Conservation (phyloP, 2,329 filamentous ascomycete species). For the Ascosphaera pollenicola region DNA sequence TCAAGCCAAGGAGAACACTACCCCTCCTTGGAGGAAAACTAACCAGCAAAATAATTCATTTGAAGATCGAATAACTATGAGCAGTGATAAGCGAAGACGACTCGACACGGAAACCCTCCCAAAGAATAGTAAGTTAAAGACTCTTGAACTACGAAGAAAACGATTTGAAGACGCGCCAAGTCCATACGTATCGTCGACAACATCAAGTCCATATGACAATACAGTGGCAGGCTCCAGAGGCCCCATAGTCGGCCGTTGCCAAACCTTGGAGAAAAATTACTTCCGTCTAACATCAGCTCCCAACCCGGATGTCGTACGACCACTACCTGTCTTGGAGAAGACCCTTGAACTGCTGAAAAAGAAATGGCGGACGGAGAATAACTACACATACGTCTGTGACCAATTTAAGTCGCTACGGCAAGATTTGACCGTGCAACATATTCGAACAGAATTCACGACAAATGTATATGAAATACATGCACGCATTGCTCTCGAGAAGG, state of each 20-base stretch:
- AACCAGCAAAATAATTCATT: constrained; percentile 37
- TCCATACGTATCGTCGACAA: too few species aligned
- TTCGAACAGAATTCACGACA: constrained; percentile 92
- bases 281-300: constrained; percentile 82
- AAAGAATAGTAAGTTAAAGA: constrained; percentile 66
- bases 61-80: constrained; percentile 49
- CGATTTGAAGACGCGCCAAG: constrained; percentile 44
- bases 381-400: constrained; percentile 95
- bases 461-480: constrained; percentile 95
- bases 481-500: constrained; percentile 91
- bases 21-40: constrained; percentile 56
- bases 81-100: constrained; percentile 27
- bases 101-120: constrained; percentile 16
- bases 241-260: constrained; percentile 69
- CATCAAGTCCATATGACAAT: too few species aligned
- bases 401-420: constrained; percentile 98
- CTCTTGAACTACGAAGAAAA: constrained; percentile 69
- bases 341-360: constrained; percentile 75
- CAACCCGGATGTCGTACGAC: constrained; percentile 71
- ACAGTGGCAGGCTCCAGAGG: constrained; percentile 23
- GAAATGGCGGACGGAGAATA: constrained; percentile 84
- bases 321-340: constrained; percentile 55
- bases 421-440: constrained; percentile 92
- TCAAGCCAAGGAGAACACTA: constrained; percentile 28
- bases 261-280: constrained; percentile 77